Base-by-base conservation (phyloP, 2,329 filamentous ascomycete species). In the Epicoccum sorghinum region DNA sequence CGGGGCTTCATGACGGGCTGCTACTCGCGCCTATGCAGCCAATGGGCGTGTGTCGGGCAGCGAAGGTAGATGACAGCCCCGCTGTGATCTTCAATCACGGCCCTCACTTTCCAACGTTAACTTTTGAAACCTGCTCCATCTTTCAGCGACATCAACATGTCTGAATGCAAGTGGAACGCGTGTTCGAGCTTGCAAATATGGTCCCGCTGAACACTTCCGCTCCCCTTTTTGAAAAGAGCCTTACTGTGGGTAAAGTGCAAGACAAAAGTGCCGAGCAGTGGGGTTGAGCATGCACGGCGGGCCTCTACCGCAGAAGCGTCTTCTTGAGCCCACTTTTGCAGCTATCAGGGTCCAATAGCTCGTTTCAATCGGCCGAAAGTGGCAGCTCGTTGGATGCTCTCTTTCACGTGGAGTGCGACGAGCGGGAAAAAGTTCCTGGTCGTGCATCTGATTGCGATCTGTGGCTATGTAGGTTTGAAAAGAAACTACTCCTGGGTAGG, bases 261-360 rank as follows among this genome's bases (percentile, higher is more conserved):
- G 39, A 23, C 24, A 22, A 12, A 45, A 44, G 25, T 39, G 47
- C 47, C 41, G 47, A 40, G 33, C 8, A 13, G 47, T 51, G 48
- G 48, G 41, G 48, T 52, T 25, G 10, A 46, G n/a, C n/a, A 52
- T 41, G 27, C n/a, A 41, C 29, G 25, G 48, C 48, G 48, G 48
- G 36, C 41, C 40, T 44, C 39, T 44, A 44, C 47, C 35, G 40
- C 41, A 44, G 27, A 39, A 51, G 47, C 40, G 47, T 51, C 18
- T 40, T 39, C 24, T 38, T 25, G 18, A 47, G 27, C 33, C 39
- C 40, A 49, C 40, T 27, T 38, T 36, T 29, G 18, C 13, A 18
- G 13, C 22, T 8, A 18, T 54, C 51, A 54, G 51, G 51, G 51
- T 54, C 51, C 51, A 48, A 48, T 48, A 54, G 51, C 40, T 48